Evolutionary conservation across 345 rosid species (phyloP).

Genomic region (Laguncularia racemosa): DNA sequence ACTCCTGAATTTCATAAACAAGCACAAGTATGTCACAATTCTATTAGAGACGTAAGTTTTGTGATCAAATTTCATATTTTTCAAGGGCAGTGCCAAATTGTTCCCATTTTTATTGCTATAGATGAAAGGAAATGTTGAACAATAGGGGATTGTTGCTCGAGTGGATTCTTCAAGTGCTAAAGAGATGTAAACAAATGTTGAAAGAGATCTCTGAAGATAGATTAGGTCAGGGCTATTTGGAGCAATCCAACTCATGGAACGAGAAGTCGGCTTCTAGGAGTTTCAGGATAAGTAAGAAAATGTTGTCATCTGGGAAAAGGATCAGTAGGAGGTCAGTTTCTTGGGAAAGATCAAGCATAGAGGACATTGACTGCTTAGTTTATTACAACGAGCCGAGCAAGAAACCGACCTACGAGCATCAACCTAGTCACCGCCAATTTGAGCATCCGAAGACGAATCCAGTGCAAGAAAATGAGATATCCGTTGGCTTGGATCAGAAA

Average conservation of each 20-base stretch:
- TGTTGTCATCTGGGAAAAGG: slow-evolving; percentile 13
- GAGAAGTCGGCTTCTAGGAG: slow-evolving; percentile 17
- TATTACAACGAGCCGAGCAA: slow-evolving; percentile 28
- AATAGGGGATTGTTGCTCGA: slow-evolving; percentile 3
- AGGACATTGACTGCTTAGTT: slow-evolving; percentile 20
- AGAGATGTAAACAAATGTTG: slow-evolving; percentile 11
- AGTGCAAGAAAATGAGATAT: neutral
- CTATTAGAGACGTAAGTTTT: neutral
- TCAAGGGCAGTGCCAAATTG: no score
- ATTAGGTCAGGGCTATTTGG: slow-evolving; percentile 6
- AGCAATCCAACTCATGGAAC: slow-evolving; percentile 12
- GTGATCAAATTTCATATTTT: neutral
- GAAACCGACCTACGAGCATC: slow-evolving; percentile 16
- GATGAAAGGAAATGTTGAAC: slow-evolving; percentile 14
- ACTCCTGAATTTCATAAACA: slow-evolving; percentile 34
- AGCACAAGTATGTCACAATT: slow-evolving; percentile 14
- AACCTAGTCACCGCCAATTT: slow-evolving; percentile 6
- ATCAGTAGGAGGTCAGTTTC: slow-evolving; percentile 29
- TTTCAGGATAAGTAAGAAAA: slow-evolving; percentile 8
- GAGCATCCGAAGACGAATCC: slow-evolving; percentile 16
- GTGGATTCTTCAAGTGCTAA: slow-evolving; percentile 9
- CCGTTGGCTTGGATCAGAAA: slow-evolving; percentile 5
- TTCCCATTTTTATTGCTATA: slow-evolving; percentile 6
- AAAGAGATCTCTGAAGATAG: slow-evolving; percentile 1
- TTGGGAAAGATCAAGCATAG: slow-evolving; percentile 18